phyloP scores from a whole-genome alignment of 2,329 filamentous ascomycete genomes.

The Colletotrichum scovillei region DNA sequence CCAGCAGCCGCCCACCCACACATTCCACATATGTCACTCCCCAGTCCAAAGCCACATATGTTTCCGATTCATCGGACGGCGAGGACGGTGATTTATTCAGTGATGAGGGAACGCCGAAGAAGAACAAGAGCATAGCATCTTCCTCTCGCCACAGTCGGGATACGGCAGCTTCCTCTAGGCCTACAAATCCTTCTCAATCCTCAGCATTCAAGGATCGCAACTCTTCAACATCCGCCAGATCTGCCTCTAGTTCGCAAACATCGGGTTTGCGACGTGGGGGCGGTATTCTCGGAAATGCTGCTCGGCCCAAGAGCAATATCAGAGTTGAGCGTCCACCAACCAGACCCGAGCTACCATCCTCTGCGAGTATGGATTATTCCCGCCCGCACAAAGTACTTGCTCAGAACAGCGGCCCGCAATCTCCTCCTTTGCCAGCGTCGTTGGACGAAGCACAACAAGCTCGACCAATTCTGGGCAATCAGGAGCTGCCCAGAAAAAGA shows the following conservation, averaged over 20 bases:
- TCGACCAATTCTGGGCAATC: constrained; percentile 11
- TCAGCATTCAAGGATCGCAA: not conserved
- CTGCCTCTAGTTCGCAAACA: not conserved
- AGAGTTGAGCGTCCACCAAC: constrained; percentile 21
- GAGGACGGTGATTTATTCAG: constrained; percentile 22
- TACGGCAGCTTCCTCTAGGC: not conserved
- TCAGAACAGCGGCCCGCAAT: constrained; percentile 11
- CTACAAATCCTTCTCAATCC: not conserved
- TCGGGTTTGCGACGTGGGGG: constrained; percentile 21
- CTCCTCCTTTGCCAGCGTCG: constrained; percentile 38
- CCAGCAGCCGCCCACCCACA: constrained; percentile 18
- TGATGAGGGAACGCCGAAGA: constrained; percentile 19
- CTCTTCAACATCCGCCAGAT: not conserved
- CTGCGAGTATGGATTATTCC: not conserved
- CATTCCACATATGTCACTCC: not conserved
- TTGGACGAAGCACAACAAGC: constrained; percentile 23
- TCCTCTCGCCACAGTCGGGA: constrained; percentile 5
- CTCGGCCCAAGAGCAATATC: constrained; percentile 28
- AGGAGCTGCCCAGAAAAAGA: constrained; percentile 48
- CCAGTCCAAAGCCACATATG: constrained; percentile 46
- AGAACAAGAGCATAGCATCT: constrained; percentile 2
- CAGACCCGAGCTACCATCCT: not conserved
- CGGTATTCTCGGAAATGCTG: constrained; percentile 26
- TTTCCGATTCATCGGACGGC: constrained; percentile 50
- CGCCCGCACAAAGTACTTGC: constrained; percentile 9